These are phyloP conservation scores for Phycomyces nitens DNA, from an alignment of 192 early-diverging fungal species.

Conservation along the genomic window DNA sequence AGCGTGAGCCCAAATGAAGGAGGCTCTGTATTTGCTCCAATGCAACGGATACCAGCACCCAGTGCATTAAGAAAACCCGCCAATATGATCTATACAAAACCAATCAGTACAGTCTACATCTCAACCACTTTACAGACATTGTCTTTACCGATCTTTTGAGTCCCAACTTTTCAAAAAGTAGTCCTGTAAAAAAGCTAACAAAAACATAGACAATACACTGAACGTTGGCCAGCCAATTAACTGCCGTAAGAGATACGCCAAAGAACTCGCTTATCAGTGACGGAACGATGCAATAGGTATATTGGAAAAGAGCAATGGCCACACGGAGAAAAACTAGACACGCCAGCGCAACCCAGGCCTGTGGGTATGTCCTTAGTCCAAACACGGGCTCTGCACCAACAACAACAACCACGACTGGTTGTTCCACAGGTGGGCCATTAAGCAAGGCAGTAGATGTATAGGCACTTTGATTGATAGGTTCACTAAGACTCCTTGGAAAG, in stretches of 20 bases:
- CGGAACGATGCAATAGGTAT: slow-evolving; percentile 29
- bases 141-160: slow-evolving; percentile 29
- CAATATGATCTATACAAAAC: slow-evolving; percentile 23
- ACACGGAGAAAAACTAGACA: slow-evolving; percentile 21
- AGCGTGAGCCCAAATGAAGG: slow-evolving; percentile 28
- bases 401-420: not conserved
- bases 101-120: not conserved
- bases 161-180: slow-evolving; percentile 28
- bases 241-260: slow-evolving; percentile 19
- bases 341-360: slow-evolving; percentile 30
- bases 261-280: slow-evolving; percentile 22
- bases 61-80: slow-evolving; percentile 20
- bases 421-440: not conserved
- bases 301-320: slow-evolving; percentile 23
- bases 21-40: slow-evolving; percentile 16
- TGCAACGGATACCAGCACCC: slow-evolving; percentile 30
- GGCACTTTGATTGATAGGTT: too few relatives aligned
- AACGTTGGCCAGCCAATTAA: slow-evolving; percentile 35
- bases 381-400: not conserved
- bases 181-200: slow-evolving; percentile 30
- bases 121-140: not conserved
- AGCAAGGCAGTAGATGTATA: too few relatives aligned
- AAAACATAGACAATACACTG: slow-evolving; percentile 24
- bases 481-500: too few relatives aligned
- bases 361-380: slow-evolving; percentile 25